A percentile compares a stretch with the other conserved stretches of the same genome.
These are phyloP conservation scores for Podospora pseudoanserina DNA, from an alignment of 495 filamentous ascomycete species.

Conservation along the genomic window DNA sequence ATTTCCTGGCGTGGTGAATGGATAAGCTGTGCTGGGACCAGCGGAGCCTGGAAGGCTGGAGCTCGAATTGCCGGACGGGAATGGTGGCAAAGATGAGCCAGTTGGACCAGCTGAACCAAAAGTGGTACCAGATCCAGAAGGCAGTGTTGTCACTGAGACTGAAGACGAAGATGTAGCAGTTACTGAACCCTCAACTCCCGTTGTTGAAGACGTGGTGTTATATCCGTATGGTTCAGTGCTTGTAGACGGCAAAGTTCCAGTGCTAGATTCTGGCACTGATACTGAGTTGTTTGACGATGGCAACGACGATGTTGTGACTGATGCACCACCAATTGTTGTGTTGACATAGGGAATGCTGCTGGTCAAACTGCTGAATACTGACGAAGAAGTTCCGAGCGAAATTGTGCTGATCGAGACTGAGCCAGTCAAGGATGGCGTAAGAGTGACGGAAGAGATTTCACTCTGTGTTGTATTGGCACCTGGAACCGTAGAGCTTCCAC, in stretches of 20 bases:
- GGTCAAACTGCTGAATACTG: neutral
- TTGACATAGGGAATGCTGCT: neutral
- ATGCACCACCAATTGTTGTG: neutral
- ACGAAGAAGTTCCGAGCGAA: neutral
- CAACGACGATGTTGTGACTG: neutral
- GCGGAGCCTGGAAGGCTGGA: constrained; percentile 1
- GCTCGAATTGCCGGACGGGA: neutral
- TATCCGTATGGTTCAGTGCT: neutral
- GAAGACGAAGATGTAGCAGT: neutral
- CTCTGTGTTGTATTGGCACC: neutral
- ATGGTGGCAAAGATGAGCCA: neutral
- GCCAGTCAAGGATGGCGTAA: constrained; percentile 1
- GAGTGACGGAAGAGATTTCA: neutral
- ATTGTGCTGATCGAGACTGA: neutral
- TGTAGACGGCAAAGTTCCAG: neutral
- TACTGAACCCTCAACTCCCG: neutral
- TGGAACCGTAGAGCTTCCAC: neutral
- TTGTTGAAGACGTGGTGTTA: neutral
- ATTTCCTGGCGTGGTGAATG: neutral
- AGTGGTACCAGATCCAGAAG: neutral
- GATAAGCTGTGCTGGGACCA: neutral
- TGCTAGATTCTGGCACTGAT: neutral
- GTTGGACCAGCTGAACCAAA: neutral
- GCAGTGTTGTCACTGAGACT: neutral
- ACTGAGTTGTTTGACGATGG: neutral